phyloP scores from a whole-genome alignment of 768 basidiomycete species.

The Auriscalpium vulgare region DNA sequence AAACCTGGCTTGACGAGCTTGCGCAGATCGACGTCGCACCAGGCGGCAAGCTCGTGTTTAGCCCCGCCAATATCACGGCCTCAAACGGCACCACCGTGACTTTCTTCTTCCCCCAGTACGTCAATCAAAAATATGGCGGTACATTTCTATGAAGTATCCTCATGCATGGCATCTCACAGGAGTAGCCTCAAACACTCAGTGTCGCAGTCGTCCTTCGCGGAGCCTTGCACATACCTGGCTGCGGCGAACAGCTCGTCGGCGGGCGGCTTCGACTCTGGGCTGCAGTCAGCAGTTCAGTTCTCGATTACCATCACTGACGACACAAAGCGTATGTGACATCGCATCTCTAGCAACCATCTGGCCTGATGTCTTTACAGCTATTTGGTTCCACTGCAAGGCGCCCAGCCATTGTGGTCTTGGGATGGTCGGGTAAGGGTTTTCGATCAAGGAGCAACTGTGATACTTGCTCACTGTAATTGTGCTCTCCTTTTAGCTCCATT shows the following conservation, averaged over 20 bases:
- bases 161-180: slow-evolving; percentile 1
- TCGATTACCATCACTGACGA: slow-evolving; percentile 41
- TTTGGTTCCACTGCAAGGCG: slow-evolving; percentile 52
- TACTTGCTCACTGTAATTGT: neutral
- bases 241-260: slow-evolving; percentile 24
- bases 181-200: slow-evolving; percentile 19
- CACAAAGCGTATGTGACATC: slow-evolving; percentile 31
- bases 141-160: neutral
- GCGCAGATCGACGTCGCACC: slow-evolving; percentile 37
- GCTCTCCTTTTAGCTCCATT: slow-evolving; percentile 24
- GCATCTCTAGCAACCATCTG: too few relatives aligned
- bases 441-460: too few relatives aligned
- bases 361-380: slow-evolving; percentile 25
- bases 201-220: slow-evolving; percentile 22
- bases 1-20: neutral
- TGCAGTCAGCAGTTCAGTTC: slow-evolving; percentile 32
- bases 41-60: slow-evolving; percentile 32
- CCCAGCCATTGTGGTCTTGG: slow-evolving; percentile 41
- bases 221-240: slow-evolving; percentile 31
- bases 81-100: slow-evolving; percentile 42
- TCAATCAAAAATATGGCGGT: neutral
- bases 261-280: slow-evolving; percentile 48
- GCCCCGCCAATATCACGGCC: slow-evolving; percentile 39
- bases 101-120: slow-evolving; percentile 44
- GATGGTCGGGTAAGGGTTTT: slow-evolving; percentile 34